Conservation (phyloP, 139 green algal genomes). For the Microglena sp. region DNA sequence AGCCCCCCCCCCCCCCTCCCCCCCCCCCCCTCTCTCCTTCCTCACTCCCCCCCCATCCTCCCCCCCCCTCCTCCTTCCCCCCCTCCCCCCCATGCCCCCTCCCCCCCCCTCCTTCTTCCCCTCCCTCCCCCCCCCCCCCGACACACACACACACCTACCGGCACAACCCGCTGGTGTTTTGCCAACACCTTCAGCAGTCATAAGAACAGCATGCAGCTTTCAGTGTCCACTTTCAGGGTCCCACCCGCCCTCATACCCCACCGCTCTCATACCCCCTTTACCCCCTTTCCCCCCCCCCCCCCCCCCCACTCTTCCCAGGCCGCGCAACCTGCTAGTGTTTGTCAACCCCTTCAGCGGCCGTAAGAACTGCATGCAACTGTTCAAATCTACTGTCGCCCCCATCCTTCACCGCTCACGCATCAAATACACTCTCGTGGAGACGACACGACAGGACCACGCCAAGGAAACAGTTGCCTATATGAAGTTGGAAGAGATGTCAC, state of each 20-base stretch:
- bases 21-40: too few relatives aligned
- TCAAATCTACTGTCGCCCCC: constrained; percentile 37
- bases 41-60: too few relatives aligned
- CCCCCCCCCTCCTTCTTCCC: neutral
- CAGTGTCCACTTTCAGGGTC: neutral
- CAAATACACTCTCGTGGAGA: constrained; percentile 39
- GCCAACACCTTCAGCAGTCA: too few relatives aligned
- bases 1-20: too few relatives aligned
- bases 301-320: constrained; percentile 20
- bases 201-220: too few relatives aligned
- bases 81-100: neutral
- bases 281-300: neutral
- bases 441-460: constrained; percentile 31
- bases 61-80: too few relatives aligned
- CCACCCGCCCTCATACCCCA: neutral
- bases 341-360: constrained; percentile 70
- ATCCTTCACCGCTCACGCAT: constrained; percentile 47
- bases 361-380: constrained; percentile 24
- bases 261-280: neutral
- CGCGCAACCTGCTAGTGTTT: constrained; percentile 60
- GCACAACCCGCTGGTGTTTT: too few relatives aligned
- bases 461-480: too few relatives aligned
- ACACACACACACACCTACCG: neutral
- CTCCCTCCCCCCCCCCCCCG: neutral
- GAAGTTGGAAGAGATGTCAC: too few relatives aligned